phyloP scores from a whole-genome alignment of 257 asterid species.

The Primulina tabacum region DNA sequence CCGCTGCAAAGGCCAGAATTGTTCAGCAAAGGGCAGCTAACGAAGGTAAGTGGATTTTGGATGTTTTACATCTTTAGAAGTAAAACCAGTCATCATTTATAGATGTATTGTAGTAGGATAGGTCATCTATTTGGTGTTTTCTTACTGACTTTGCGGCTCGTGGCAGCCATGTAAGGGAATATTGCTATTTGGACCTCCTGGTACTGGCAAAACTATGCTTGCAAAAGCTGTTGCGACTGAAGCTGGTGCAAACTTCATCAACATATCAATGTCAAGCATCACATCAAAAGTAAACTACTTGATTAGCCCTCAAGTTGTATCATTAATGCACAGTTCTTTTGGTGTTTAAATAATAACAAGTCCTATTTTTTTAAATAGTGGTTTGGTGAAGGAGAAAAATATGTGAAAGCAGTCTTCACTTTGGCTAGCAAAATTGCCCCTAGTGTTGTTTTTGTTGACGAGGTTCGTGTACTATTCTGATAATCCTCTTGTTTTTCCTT shows the following conservation, averaged over 20 bases:
- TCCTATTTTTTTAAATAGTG: slow-evolving; percentile 44
- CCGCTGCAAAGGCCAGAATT: slow-evolving; percentile 87
- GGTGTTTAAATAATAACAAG: not conserved
- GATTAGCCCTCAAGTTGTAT: slow-evolving; percentile 13
- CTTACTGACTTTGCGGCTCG: slow-evolving; percentile 24
- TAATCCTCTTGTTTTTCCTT: slow-evolving; percentile 7
- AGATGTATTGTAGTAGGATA: slow-evolving; percentile 9
- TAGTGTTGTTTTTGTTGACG: slow-evolving; percentile 79
- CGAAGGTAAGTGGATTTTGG: slow-evolving; percentile 50
- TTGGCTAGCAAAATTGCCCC: slow-evolving; percentile 91
- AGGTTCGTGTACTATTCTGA: slow-evolving; percentile 47
- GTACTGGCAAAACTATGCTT: slow-evolving; percentile 90
- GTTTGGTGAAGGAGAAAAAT: slow-evolving; percentile 93
- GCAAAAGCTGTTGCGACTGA: slow-evolving; percentile 97
- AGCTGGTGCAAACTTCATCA: slow-evolving; percentile 88
- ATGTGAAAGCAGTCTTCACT: slow-evolving; percentile 83
- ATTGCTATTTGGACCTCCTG: slow-evolving; percentile 93
- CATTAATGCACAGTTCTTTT: slow-evolving; percentile 2
- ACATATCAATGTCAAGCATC: slow-evolving; percentile 90
- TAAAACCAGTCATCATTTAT: slow-evolving; percentile 8
- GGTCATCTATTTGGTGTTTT: slow-evolving; percentile 1
- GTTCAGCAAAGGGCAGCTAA: slow-evolving; percentile 83
- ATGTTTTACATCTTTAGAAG: slow-evolving; percentile 16
- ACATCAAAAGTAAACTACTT: slow-evolving; percentile 59
- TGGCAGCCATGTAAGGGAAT: slow-evolving; percentile 92